These are phyloP conservation scores for Yarrowia alimentaria DNA, from an alignment of 805 yeast genomes.

Conservation along the genomic window DNA sequence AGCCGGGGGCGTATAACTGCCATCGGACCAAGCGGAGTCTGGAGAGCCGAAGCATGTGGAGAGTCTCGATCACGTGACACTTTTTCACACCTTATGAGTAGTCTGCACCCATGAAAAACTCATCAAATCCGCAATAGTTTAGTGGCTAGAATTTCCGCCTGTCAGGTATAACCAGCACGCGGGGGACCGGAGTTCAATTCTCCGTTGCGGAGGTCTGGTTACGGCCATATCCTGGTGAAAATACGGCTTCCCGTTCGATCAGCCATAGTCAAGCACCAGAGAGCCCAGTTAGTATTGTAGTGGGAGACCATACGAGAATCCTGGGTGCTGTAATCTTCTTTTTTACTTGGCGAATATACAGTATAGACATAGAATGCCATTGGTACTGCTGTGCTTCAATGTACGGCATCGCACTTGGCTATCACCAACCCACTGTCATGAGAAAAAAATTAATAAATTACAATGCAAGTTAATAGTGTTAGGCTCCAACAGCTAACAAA, in stretches of 20 bases:
- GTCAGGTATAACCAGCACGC: conserved; percentile 34
- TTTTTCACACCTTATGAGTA: too few relatives aligned
- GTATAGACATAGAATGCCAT: too few relatives aligned
- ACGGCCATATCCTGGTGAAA: conserved; percentile 26
- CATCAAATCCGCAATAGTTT: conserved; percentile 36
- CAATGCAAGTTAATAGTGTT: neutral
- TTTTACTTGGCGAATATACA: too few relatives aligned
- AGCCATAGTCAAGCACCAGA: conserved; percentile 27
- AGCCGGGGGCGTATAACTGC: too few relatives aligned
- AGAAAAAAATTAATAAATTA: too few relatives aligned
- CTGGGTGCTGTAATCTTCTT: conserved; percentile 26
- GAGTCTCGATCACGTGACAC: neutral
- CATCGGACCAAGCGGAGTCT: too few relatives aligned
- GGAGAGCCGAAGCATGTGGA: neutral
- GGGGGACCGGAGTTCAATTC: conserved; percentile 27
- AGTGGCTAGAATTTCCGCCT: conserved; percentile 45
- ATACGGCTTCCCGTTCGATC: conserved; percentile 27
- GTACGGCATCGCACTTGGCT: too few relatives aligned
- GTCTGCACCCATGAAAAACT: too few relatives aligned
- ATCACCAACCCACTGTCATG: too few relatives aligned
- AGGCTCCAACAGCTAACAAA: conserved; percentile 25
- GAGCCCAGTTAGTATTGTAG: conserved; percentile 24
- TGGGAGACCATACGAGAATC: conserved; percentile 27
- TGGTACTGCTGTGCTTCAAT: too few relatives aligned
- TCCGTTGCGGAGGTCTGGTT: conserved; percentile 26